A percentile compares a stretch with the other conserved stretches of the same genome.
These are phyloP conservation scores for Termitomyces sp. DNA, from an alignment of 768 basidiomycete genomes.

Conservation along the genomic window DNA sequence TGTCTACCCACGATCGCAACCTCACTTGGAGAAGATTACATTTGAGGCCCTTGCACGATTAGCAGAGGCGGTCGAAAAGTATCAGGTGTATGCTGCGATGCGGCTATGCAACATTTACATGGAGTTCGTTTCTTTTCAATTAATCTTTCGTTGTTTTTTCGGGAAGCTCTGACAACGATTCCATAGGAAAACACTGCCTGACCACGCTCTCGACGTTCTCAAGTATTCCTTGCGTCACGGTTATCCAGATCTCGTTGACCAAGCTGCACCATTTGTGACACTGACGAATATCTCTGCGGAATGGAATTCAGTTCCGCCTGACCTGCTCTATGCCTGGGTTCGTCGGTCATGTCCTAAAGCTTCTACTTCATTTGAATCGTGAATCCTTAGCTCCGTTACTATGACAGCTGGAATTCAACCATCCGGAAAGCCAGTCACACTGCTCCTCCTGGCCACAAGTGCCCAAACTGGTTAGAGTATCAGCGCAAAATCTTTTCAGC, in stretches of 20 bases:
- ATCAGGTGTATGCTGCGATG: slow-evolving; percentile 18
- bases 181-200: slow-evolving; percentile 9
- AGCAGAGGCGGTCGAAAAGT: slow-evolving; percentile 18
- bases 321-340: slow-evolving; percentile 11
- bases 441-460: slow-evolving; percentile 11
- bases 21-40: slow-evolving; percentile 1
- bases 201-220: slow-evolving; percentile 12
- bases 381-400: slow-evolving; percentile 9
- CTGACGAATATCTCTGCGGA: slow-evolving; percentile 1
- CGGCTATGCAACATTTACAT: slow-evolving; percentile 16
- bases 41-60: slow-evolving; percentile 9
- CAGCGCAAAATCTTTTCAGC: slow-evolving; percentile 14
- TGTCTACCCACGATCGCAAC: slow-evolving; percentile 13
- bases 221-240: slow-evolving; percentile 15
- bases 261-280: slow-evolving; percentile 12
- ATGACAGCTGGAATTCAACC: slow-evolving; percentile 9
- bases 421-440: slow-evolving; percentile 10
- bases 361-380: background rate
- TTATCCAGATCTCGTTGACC: slow-evolving; percentile 10
- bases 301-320: slow-evolving; percentile 3
- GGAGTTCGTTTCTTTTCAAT: slow-evolving; percentile 8
- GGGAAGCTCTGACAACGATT: background rate
- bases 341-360: background rate
- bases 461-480: slow-evolving; percentile 13
- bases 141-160: background rate